Conservation (phyloP, 805 yeast species). For the Ogataea trehalophila region DNA sequence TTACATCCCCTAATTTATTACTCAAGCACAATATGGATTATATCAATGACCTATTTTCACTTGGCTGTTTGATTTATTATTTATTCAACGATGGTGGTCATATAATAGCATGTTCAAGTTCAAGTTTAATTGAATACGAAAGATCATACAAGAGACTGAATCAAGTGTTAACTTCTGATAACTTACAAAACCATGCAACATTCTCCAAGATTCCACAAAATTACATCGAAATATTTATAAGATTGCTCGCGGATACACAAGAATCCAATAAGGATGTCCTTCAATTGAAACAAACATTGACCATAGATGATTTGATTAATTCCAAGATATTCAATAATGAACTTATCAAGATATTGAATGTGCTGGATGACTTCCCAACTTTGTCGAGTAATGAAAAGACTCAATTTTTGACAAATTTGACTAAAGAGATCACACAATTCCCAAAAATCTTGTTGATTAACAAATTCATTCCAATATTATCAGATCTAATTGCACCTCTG, state of each 20-base stretch:
- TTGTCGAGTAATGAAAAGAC: slow-evolving; percentile 62
- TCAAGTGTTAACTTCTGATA: slow-evolving; percentile 32
- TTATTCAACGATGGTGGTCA: slow-evolving; percentile 49
- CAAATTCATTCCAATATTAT: slow-evolving; percentile 69
- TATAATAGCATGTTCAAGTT: slow-evolving; percentile 37
- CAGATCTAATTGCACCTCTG: slow-evolving; percentile 42
- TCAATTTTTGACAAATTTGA: slow-evolving; percentile 62
- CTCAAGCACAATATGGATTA: slow-evolving; percentile 58
- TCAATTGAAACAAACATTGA: slow-evolving; percentile 25
- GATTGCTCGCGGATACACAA: slow-evolving; percentile 45
- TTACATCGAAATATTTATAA: slow-evolving; percentile 45
- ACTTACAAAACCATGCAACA: slow-evolving; percentile 40
- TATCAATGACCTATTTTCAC: slow-evolving; percentile 76
- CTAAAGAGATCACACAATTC: slow-evolving; percentile 48
- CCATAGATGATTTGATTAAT: slow-evolving; percentile 63
- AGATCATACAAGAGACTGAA: slow-evolving; percentile 41
- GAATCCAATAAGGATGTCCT: slow-evolving; percentile 29
- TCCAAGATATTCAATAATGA: slow-evolving; percentile 79
- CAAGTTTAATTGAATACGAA: slow-evolving; percentile 50
- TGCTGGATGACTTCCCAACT: slow-evolving; percentile 79
- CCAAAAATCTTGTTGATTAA: slow-evolving; percentile 55
- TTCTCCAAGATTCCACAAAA: slow-evolving; percentile 58
- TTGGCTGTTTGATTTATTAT: slow-evolving; percentile 72
- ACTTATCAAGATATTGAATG: slow-evolving; percentile 71
- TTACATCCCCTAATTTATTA: slow-evolving; percentile 79